A percentile compares a stretch with the other conserved stretches of the same genome.
phyloP scores from a whole-genome alignment of 805 yeast genomes.

The Cyberlindnera euphorbiae region DNA sequence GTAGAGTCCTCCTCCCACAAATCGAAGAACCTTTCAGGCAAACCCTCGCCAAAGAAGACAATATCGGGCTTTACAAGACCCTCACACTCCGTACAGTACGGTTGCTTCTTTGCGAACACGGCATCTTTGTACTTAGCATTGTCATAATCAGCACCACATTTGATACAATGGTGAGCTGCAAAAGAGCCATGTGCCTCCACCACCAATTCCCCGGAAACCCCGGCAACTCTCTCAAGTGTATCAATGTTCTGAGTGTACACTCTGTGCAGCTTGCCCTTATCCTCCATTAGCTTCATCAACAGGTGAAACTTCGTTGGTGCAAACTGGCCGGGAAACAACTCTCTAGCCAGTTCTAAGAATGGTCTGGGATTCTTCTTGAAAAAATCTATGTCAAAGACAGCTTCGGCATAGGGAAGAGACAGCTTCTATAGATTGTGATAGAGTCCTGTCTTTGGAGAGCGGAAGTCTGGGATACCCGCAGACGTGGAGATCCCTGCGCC shows the following conservation, averaged over 20 bases:
- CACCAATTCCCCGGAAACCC: conserved; percentile 55
- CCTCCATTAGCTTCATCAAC: conserved; percentile 63
- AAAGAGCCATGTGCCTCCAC: conserved; percentile 97
- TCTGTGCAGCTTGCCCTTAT: conserved; percentile 55
- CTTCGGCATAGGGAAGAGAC: conserved; percentile 87
- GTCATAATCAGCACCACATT: conserved; percentile 56
- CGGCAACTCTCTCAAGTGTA: conserved; percentile 83
- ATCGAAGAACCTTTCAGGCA: conserved; percentile 68
- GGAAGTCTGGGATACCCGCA: conserved; percentile 93
- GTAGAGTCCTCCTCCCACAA: conserved; percentile 53
- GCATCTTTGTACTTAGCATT: conserved; percentile 38
- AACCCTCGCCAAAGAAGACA: conserved; percentile 88
- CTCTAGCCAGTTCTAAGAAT: conserved; percentile 78
- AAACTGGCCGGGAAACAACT: conserved; percentile 83
- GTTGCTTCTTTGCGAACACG: conserved; percentile 31
- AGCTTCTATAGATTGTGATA: conserved; percentile 74
- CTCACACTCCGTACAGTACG: conserved; percentile 41
- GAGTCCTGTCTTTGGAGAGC: conserved; percentile 86
- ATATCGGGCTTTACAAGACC: conserved; percentile 91
- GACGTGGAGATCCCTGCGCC: conserved; percentile 96
- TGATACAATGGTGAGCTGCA: conserved; percentile 77
- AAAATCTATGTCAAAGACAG: conserved; percentile 87
- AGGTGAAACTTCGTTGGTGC: conserved; percentile 79
- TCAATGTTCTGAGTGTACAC: conserved; percentile 93
- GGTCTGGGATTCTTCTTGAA: conserved; percentile 75